Evolutionary conservation across 192 early-diverging fungal genomes (phyloP).

Genomic region (Coemansia sp.): DNA sequence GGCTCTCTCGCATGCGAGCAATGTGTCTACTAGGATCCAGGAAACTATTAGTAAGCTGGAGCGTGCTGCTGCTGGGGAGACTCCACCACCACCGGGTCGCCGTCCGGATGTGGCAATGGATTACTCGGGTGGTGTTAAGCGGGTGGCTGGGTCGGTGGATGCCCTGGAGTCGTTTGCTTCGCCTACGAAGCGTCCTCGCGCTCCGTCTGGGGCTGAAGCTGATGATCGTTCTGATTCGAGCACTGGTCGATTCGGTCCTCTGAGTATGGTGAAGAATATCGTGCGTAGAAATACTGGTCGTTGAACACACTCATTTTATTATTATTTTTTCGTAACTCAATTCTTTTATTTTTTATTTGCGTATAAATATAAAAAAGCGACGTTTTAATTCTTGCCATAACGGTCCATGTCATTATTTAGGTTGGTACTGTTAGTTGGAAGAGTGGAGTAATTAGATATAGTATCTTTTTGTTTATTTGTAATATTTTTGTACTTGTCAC

Average conservation of each 20-base stretch:
- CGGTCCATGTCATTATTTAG: not conserved
- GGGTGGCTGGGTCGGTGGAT: slow-evolving; percentile 6
- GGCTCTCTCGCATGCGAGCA: slow-evolving; percentile 41
- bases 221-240: not conserved
- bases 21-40: slow-evolving; percentile 36
- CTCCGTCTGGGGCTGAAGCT: slow-evolving; percentile 8
- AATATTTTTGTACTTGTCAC: not conserved
- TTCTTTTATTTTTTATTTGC: slow-evolving; percentile 1
- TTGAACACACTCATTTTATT: not conserved
- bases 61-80: slow-evolving; percentile 13
- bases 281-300: slow-evolving; percentile 5
- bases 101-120: not conserved
- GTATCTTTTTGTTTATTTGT: not conserved
- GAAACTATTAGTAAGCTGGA: slow-evolving; percentile 42
- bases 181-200: slow-evolving; percentile 42
- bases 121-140: slow-evolving; percentile 30
- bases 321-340: not conserved
- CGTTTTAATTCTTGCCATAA: not conserved
- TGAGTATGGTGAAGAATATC: not conserved
- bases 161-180: slow-evolving; percentile 21
- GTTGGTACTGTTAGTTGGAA: not conserved
- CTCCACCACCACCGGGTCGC: not conserved
- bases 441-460: too few species aligned
- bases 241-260: not conserved
- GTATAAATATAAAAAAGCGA: not conserved